Evolutionary conservation across 2,329 filamentous ascomycete species (phyloP).

Genomic region (Ilyonectria sp.): DNA sequence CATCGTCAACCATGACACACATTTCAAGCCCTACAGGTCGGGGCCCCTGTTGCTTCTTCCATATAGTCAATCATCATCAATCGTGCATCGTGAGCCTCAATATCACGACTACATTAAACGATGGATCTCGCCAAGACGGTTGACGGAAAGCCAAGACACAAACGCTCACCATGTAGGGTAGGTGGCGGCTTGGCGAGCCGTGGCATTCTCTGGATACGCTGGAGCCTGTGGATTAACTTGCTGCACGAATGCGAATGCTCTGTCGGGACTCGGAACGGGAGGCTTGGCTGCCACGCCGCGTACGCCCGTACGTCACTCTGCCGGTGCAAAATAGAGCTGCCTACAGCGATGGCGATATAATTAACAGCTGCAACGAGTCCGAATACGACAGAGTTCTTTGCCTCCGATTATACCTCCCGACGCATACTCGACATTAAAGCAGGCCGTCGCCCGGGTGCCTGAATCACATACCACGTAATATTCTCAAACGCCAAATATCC

Average conservation of each 20-base stretch:
- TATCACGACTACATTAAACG: background rate
- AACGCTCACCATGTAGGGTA: slow-evolving; percentile 9
- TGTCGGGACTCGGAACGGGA: slow-evolving; percentile 10
- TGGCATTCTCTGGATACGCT: slow-evolving; percentile 4
- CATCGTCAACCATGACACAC: background rate
- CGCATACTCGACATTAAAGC: slow-evolving; percentile 12
- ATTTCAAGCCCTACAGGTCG: background rate
- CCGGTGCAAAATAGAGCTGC: slow-evolving; percentile 27
- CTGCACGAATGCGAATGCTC: background rate
- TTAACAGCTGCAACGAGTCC: slow-evolving; percentile 7
- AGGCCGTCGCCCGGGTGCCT: slow-evolving; percentile 5
- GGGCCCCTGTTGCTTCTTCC: background rate
- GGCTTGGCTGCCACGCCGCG: slow-evolving; percentile 35
- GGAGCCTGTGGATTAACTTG: slow-evolving; percentile 2
- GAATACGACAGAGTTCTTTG: slow-evolving; percentile 28
- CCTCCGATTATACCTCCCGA: slow-evolving; percentile 18
- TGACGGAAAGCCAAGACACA: slow-evolving; percentile 2
- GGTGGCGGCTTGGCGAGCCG: slow-evolving; percentile 18
- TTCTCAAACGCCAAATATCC: slow-evolving; percentile 18
- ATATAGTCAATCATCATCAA: background rate
- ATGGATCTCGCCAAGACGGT: slow-evolving; percentile 9
- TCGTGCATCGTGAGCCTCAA: background rate
- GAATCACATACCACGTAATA: slow-evolving; percentile 12
- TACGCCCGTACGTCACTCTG: slow-evolving; percentile 39
- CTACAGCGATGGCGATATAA: slow-evolving; percentile 23